Evolutionary conservation across 2,329 filamentous ascomycete genomes (phyloP).

Genomic region (Penicillium sp.): DNA sequence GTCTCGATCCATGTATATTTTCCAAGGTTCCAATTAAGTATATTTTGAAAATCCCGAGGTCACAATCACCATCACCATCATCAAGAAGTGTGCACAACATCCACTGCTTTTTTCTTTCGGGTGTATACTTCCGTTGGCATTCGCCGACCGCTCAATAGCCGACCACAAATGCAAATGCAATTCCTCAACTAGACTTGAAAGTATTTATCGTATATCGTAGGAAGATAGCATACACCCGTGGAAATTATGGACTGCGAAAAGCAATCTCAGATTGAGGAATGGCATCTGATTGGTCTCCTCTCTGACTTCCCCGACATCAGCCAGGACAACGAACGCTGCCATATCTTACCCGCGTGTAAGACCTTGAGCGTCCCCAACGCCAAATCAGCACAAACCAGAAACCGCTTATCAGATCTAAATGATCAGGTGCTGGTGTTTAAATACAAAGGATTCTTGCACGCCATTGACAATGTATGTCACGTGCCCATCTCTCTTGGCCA

Average conservation of each 20-base stretch:
- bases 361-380: slow-evolving; percentile 7
- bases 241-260: background rate
- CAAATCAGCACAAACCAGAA: background rate
- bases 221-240: background rate
- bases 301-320: slow-evolving; percentile 10
- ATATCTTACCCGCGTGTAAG: slow-evolving; percentile 9
- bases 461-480: slow-evolving; percentile 60
- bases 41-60: too few relatives aligned
- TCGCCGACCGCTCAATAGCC: background rate
- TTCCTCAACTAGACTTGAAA: background rate
- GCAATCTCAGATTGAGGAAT: background rate
- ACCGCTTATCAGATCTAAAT: slow-evolving; percentile 43
- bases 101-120: background rate
- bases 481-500: background rate
- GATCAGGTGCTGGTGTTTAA: slow-evolving; percentile 66
- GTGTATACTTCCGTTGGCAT: background rate
- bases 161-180: background rate
- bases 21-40: too few relatives aligned
- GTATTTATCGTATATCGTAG: background rate
- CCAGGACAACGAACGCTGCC: slow-evolving; percentile 6
- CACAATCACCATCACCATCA: background rate
- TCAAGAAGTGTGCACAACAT: background rate
- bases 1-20: too few relatives aligned
- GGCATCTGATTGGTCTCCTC: slow-evolving; percentile 5
- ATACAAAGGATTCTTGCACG: slow-evolving; percentile 61